Percentiles rank a stretch among this genome's conserved stretches.
These are phyloP conservation scores for Piromyces finnis DNA, from an alignment of 192 early-diverging fungal species.

Conservation along the genomic window DNA sequence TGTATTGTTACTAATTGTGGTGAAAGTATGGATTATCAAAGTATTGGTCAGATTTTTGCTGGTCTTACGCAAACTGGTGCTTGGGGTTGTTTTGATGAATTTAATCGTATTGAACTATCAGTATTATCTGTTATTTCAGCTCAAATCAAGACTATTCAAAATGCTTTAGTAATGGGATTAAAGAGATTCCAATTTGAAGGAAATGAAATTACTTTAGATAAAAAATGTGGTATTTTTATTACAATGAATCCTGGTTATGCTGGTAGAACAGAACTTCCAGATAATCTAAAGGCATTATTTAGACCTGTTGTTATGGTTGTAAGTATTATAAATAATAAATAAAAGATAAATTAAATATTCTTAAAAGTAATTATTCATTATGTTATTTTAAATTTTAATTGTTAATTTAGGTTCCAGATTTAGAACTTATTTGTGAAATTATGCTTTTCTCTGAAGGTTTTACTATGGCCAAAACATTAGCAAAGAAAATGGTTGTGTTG, in stretches of 20 bases:
- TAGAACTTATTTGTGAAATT: conserved; percentile 29
- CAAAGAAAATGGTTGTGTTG: conserved; percentile 50
- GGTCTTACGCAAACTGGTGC: background rate
- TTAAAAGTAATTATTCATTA: too few relatives aligned
- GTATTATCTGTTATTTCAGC: background rate
- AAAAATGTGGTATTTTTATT: background rate
- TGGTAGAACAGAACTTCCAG: background rate
- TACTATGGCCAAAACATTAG: conserved; percentile 47
- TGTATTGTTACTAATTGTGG: background rate
- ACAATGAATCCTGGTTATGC: background rate
- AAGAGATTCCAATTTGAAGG: background rate
- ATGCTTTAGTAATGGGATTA: background rate
- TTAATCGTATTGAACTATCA: background rate
- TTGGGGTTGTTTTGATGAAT: background rate
- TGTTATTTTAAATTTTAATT: too few relatives aligned
- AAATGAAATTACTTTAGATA: background rate
- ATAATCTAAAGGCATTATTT: background rate
- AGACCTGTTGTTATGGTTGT: background rate
- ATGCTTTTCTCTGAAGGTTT: conserved; percentile 58
- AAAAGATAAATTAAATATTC: too few relatives aligned
- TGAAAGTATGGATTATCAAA: background rate
- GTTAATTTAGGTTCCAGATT: background rate
- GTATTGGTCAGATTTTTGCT: background rate
- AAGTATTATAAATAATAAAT: too few relatives aligned
- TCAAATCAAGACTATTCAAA: background rate